Evolutionary conservation across 2,329 filamentous ascomycete species (phyloP), one percentile per base, ranked within the genome.

Genomic region (Malbranchea cinnamomea): DNA sequence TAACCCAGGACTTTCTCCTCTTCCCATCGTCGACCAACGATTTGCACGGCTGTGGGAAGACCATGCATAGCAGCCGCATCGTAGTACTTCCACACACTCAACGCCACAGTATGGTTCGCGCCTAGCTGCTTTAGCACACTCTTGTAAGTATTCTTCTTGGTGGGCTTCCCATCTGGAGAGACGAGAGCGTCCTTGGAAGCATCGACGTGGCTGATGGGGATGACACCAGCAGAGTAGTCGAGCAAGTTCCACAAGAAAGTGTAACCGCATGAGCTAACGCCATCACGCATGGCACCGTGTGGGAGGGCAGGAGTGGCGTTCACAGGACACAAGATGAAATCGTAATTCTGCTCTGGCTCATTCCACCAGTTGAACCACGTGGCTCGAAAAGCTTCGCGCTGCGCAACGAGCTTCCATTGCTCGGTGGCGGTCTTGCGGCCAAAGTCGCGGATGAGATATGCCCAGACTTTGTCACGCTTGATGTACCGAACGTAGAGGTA

Each of bases 221-320:
- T 47, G 20, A 93, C 72, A 21, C 85, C 85, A 8, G 71, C 69
- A 1, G 79, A 71, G 54, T 94, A 94, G 49, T 94, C 87, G 28
- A 94, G 70, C 71, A 94, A 41, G 45, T 94, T 94, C 60, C 89
- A 95, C 33, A 93, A 56, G 50, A 94, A 93, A 0, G 85, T 94
- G 48, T 95, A 94, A 1, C 83, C 84, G 45, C 85, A 94, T 41
- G 76, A 82, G 38, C 78, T 79, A 25, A 89, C 74, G 2, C 82
- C 82, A 43, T 87, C 75, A 41, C 72, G 71, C 83, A 93, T 94
- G 0, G 74, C 84, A 26, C 75, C 71, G 49, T 92, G 84, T 1
- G 84, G 84, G 3, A 92, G 71, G 1, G 85, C 85, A 1, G 85
- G 84, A 0, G 83, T 92, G 0, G 85, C 83, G 50, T 94, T 93